Conservation (phyloP, 345 rosid species). For the Viola odorata region DNA sequence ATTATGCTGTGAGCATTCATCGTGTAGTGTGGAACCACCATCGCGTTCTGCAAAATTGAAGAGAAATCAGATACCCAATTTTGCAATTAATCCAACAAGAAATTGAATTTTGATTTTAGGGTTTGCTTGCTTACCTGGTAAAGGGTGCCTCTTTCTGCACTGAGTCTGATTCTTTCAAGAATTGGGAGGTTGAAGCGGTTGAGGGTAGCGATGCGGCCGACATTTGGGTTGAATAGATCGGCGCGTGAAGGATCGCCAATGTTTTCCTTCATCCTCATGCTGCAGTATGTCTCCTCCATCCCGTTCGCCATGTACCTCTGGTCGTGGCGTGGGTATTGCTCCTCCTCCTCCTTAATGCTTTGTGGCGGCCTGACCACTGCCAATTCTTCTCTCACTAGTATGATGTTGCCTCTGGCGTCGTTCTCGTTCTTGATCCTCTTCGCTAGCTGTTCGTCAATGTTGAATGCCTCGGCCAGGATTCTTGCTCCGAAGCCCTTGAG, state of each 20-base stretch:
- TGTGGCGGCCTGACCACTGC: conserved; percentile 20
- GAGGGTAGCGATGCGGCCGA: conserved; percentile 50
- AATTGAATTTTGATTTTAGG: too few relatives aligned
- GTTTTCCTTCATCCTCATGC: conserved; percentile 38
- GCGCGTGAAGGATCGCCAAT: conserved; percentile 44
- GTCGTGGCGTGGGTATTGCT: not conserved
- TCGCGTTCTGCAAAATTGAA: conserved; percentile 30
- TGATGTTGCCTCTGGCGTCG: conserved; percentile 51
- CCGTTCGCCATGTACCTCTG: conserved; percentile 28
- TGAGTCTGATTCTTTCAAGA: conserved; percentile 43
- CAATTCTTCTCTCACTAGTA: conserved; percentile 34
- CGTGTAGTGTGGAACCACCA: conserved; percentile 33
- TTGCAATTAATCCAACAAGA: too few relatives aligned
- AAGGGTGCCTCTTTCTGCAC: conserved; percentile 45
- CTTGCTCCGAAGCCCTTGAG: conserved; percentile 41
- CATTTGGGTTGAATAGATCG: conserved; percentile 55
- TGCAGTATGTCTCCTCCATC: conserved; percentile 54
- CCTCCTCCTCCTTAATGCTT: conserved; percentile 8
- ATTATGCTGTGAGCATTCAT: conserved; percentile 34
- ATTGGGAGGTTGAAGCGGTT: conserved; percentile 53
- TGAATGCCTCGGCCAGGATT: conserved; percentile 38
- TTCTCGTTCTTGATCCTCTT: conserved; percentile 34
- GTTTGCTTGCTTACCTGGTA: conserved; percentile 19
- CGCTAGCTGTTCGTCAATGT: conserved; percentile 40
- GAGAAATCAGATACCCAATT: not conserved